A percentile compares a stretch with the other conserved stretches of the same genome.
Evolutionary conservation across 257 asterid species (phyloP).

Genomic region (Linderniella brevidens): DNA sequence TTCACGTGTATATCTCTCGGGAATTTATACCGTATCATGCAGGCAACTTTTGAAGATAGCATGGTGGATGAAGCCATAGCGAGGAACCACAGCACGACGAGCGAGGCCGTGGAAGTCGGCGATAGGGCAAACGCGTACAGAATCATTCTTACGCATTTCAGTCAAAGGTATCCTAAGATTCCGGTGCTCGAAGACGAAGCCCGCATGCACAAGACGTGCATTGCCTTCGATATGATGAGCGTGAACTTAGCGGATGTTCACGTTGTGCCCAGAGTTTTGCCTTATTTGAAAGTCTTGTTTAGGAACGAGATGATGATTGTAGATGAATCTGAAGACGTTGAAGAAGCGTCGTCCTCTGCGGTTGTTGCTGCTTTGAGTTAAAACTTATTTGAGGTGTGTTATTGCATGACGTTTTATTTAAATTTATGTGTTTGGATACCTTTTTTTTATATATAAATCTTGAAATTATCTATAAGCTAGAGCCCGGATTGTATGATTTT

Average conservation of each 20-base stretch:
- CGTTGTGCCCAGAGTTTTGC: conserved; percentile 66
- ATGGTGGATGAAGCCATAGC: conserved; percentile 72
- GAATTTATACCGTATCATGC: conserved; percentile 7
- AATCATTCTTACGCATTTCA: conserved; percentile 75
- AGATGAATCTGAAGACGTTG: conserved; percentile 58
- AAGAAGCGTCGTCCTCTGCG: conserved; percentile 18
- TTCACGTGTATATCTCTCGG: background rate
- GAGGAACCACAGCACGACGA: conserved; percentile 80
- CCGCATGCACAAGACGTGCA: conserved; percentile 70
- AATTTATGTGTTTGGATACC: too few species aligned
- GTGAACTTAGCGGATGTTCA: conserved; percentile 75
- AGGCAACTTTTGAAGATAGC: conserved; percentile 94
- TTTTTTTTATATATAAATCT: too few species aligned
- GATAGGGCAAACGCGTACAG: conserved; percentile 71
- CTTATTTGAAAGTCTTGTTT: conserved; percentile 58
- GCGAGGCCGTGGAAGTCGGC: conserved; percentile 76
- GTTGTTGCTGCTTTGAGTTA: conserved; percentile 8
- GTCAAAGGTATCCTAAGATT: conserved; percentile 93
- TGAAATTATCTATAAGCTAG: too few species aligned
- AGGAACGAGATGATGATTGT: conserved; percentile 40
- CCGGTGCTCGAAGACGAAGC: conserved; percentile 69
- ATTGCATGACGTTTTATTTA: too few species aligned
- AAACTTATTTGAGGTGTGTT: too few species aligned
- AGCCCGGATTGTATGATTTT: too few species aligned
- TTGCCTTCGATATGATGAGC: conserved; percentile 95